phyloP scores from a whole-genome alignment of 441 rosid genomes.

The Metrosideros polymorpha region DNA sequence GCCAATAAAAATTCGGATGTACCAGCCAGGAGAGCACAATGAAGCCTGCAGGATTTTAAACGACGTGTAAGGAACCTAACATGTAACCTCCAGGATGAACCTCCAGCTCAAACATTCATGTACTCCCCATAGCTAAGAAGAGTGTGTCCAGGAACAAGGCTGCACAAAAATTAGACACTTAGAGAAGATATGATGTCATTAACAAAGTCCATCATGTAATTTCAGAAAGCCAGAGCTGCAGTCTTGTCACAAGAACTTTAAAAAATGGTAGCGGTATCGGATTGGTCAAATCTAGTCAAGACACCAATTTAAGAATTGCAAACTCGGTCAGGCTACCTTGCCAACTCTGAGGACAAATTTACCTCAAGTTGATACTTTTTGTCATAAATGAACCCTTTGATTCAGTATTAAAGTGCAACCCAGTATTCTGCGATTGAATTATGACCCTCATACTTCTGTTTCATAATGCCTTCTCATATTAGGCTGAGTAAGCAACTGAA shows the following conservation, averaged over 20 bases:
- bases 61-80: background rate
- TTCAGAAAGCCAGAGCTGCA: background rate
- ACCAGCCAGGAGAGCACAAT: constrained; percentile 91
- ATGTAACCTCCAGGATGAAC: background rate
- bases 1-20: background rate
- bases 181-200: background rate
- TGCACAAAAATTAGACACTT: constrained; percentile 15
- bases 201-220: background rate
- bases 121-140: constrained; percentile 80
- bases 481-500: background rate
- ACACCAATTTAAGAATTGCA: background rate
- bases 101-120: background rate
- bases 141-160: constrained; percentile 85
- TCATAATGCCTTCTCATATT: background rate
- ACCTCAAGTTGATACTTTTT: background rate
- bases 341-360: background rate
- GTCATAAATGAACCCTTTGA: background rate
- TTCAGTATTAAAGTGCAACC: background rate
- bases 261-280: background rate
- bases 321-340: background rate
- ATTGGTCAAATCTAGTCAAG: background rate
- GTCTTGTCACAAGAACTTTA: background rate
- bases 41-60: constrained; percentile 44
- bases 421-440: background rate
- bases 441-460: background rate